Base-by-base conservation (phyloP, 2,329 filamentous ascomycete genomes). In the Ambrosiella xylebori region DNA sequence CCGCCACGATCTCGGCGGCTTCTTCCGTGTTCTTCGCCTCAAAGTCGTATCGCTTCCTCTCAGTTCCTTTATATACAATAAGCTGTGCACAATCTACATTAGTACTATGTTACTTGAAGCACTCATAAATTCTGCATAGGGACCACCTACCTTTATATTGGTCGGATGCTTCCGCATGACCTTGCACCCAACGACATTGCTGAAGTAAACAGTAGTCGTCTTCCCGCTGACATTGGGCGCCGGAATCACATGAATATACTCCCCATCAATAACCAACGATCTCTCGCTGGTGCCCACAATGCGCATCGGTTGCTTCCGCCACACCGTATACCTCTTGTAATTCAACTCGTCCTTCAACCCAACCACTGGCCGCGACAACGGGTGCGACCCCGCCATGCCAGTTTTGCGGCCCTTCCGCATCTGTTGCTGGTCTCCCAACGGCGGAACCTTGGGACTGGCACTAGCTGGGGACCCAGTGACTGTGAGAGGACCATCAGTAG, bases 191-290 rank as follows among this genome's bases (percentile, higher is more conserved):
- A 94, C 80, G 5, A 93, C 85, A 59, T 85, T 86, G 65, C 81
- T 85, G 66, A 91, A 90, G 65, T 90, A 86, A 53, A 91, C 85
- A 45, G 86, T 88, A 2, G 86, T 89, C 39, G 82, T 85, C 71
- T 88, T 89, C 40, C 79, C 79, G 58, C 74, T 76, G 19, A 75
- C 76, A 8, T 77, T 77, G 1, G 78, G 79, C 1, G 79, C 76
- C 35, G 87, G 86, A 77, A 88, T 84, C 64, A 94, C 88, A 69
- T 91, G 86, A 61, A 94, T 81, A 68, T 90, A 93, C 67, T 94
- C 88, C 61, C 86, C 86, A 64, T 91, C 87, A 63, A 94, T 87
- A 52, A 85, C 82, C 47, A 93, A 73, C 8, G 88, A 79, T 59
- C 86, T 80, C 64, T 89, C 85, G 61, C 86, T 86, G 65, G 85